Base-by-base conservation (phyloP, 2,329 filamentous ascomycete species). In the Pyrenophora seminiperda region DNA sequence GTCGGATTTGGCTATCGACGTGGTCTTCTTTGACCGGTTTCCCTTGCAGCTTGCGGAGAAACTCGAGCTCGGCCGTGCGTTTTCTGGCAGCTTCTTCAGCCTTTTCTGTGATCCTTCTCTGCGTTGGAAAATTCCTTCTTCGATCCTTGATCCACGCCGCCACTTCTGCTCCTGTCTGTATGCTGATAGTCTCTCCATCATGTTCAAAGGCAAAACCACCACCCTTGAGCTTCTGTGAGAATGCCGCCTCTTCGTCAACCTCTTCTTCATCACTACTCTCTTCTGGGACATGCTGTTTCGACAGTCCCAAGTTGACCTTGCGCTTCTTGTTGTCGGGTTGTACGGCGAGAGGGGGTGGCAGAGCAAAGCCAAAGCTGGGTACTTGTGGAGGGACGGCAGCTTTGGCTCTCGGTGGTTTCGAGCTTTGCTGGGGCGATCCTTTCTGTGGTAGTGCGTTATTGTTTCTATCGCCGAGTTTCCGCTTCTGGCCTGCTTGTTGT, bases 91-190 rank as follows among this genome's bases (percentile, higher is more conserved):
- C 56, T 47, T 68, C 79, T 49, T 80, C 79, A 56, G 83, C 82
- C 72, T 83, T 89, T 56, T 83, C 83, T 53, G 84, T 81, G 54
- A 85, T 77, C 47, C 89, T 85, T 51, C 84, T 83, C 69, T 84
- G 83, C 2, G 92, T 97, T 2, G 93, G 93, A 69, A 84, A 97
- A 42, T 87, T 86, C 58, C 84, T 87, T 67, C 82, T 88, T 51
- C 93, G 85, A 71, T 96, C 91, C 41, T 85, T 85, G 56, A 95
- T 84, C 85, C 91, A 97, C 5, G 84, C 83, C 18, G 84, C 82
- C 47, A 97, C 80, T 66, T 97, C 91, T 50, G 83, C 83, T 13
- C 80, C 70, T 5, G 78, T 79, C 45, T 78, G 77, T 18, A 87
- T 68, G 0, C 76, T 79, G 3, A 81, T 68, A 36, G 81, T 77